Percentiles rank a stretch among this genome's conserved stretches.
These are phyloP conservation scores for Geotrichum fermentans DNA, from an alignment of 1,139 yeast species.

Conservation along the genomic window DNA sequence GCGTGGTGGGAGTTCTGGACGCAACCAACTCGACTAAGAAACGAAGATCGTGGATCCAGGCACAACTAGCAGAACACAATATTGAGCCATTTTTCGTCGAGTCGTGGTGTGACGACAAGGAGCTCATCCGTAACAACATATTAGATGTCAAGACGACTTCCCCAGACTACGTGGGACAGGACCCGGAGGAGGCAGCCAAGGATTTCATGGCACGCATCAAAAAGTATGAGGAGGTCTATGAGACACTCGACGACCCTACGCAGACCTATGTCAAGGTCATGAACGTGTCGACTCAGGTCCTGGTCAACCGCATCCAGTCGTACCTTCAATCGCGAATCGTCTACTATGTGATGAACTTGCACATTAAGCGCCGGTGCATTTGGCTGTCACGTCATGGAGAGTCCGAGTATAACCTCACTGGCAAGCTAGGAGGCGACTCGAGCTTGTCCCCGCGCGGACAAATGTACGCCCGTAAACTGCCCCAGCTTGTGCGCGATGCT, in stretches of 20 bases:
- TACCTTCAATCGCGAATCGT: conserved; percentile 90
- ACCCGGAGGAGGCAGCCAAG: conserved; percentile 63
- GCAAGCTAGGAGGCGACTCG: conserved; percentile 95
- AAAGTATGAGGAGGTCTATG: conserved; percentile 67
- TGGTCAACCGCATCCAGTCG: conserved; percentile 80
- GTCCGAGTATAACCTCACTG: conserved; percentile 83
- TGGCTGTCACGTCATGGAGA: conserved; percentile 97
- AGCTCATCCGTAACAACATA: conserved; percentile 71
- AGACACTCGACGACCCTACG: conserved; percentile 58
- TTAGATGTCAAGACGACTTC: conserved; percentile 80
- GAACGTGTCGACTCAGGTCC: conserved; percentile 81
- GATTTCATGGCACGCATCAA: conserved; percentile 73
- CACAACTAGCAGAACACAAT: conserved; percentile 57
- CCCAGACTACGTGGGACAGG: conserved; percentile 72
- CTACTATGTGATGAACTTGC: conserved; percentile 91
- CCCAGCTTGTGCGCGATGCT: conserved; percentile 67
- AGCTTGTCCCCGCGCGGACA: conserved; percentile 80
- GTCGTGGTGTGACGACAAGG: conserved; percentile 82
- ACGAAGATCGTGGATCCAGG: conserved; percentile 62
- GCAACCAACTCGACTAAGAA: conserved; percentile 75
- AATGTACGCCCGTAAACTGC: conserved; percentile 77
- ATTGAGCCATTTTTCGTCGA: conserved; percentile 91
- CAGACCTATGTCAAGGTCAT: conserved; percentile 81
- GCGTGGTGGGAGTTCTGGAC: conserved; percentile 88
- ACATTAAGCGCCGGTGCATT: conserved; percentile 83